Base-by-base conservation (phyloP, 2,329 filamentous ascomycete species). In the Elsinoe perseae region DNA sequence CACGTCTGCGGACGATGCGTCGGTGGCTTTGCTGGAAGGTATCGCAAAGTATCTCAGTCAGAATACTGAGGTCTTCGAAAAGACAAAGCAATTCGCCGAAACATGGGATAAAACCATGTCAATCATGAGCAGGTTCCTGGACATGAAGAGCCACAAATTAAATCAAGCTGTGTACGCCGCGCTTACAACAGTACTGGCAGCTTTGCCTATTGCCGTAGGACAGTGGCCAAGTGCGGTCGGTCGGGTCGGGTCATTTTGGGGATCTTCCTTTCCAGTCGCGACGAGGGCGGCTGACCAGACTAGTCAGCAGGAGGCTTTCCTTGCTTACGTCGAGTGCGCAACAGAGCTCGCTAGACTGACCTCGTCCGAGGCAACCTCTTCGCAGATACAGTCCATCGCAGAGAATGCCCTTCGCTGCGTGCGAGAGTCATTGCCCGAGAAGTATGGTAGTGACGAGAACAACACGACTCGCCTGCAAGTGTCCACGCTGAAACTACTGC, bases 291-390 rank as follows among this genome's bases (percentile, higher is more conserved):
- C 43, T 16, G 58, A 59, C 14, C 58, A 61, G 20, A 55, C 57
- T 14, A 66, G 66, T 10, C 95, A 93, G 62, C 89, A 95, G 66
- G 84, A 85, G 57, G 90, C 88, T 9, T 80, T 92, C n/a, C 74
- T 88, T 27, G 87, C 90, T n/a, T 96, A 95, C 72, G 80, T 93
- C 1, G 79, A 84, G 20, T 80, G 86, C 1, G 80, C 93, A 38
- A 77, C 83, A 56, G 85, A 93, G 63, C 78, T 97, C 1, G 95
- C 95, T 65, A 80, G 82, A 0, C 78, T 96, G 4, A 81, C 89
- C 48, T 78, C 85, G 57, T 72, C 76, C 6, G 79, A 82, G 14
- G 73, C 95, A 18, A 79, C 79, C 8, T 73, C 81, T 0, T 76
- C 82, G 2, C 79, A 80, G 46, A 81, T 90, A 7, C 74, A 78